Evolutionary conservation across 1,284 basidiomycete species (phyloP), one percentile per base, ranked within the genome.

Genomic region (Tilletia caries): DNA sequence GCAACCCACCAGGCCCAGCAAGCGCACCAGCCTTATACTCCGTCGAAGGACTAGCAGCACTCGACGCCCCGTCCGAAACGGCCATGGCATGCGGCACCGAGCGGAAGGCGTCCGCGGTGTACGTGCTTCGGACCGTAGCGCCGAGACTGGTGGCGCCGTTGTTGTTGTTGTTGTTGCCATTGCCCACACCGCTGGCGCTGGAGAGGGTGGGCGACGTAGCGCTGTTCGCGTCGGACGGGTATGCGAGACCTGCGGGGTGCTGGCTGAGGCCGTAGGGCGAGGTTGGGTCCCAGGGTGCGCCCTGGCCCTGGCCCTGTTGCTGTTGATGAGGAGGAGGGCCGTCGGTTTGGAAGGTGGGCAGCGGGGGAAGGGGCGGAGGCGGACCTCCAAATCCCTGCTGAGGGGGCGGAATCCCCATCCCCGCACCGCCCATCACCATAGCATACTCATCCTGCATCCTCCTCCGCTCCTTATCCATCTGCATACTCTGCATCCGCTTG

Each of bases 401-500:
- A 54, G 52, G 52, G n/a, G 52, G 52, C 5, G 29, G 25, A 18
- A 54, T 23, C 2, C 52, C 52, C 52, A 60, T 60, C 43, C 60
- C 64, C 8, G 34, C 54, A 25, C 37, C 67, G 20, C 3, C 54
- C 67, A 29, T 54, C 67, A 23, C 64, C 37, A 65, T 65, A 18
- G 58, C 70, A n/a, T 73, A 73, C 25, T 77, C 76, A 3, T 77
- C 76, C n/a, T 75, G 73, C 32, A 72, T 78, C 70, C 29, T 80
- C 76, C 52, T 29, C 12, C 76, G 67, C 54, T 83, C 81, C 73
- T 81, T 79, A 34, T 76, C 76, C 66, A 77, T 71, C 66, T 79
- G 77, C 76, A 80, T 76, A 50, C 71, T 73, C 66, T 93, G 90
- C 95, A 99, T 98, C 69, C 95, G 89, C 79, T 95, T 92, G 77